Conservation (phyloP, 2,329 filamentous ascomycete species). For the Epichloe sp. region DNA sequence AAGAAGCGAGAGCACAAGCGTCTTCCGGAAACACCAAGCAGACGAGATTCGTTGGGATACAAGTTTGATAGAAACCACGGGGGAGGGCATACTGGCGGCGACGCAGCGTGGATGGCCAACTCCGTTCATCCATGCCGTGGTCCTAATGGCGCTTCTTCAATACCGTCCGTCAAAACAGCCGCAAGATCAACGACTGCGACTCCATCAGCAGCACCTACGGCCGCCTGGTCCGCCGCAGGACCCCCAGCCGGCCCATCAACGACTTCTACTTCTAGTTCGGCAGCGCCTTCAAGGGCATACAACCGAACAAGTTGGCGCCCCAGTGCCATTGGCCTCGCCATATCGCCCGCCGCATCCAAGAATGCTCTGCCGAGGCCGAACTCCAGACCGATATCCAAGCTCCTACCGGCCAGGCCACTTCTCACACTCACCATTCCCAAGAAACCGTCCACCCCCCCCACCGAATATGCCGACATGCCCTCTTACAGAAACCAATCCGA, state of each 20-base stretch:
- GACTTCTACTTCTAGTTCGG: background rate
- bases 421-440: slow-evolving; percentile 17
- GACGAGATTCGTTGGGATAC: slow-evolving; percentile 25
- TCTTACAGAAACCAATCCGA: background rate
- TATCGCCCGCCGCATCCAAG: slow-evolving; percentile 21
- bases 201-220: background rate
- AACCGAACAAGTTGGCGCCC: slow-evolving; percentile 19
- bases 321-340: slow-evolving; percentile 31
- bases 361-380: slow-evolving; percentile 12
- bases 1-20: slow-evolving; percentile 17
- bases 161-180: background rate
- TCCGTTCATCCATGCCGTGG: slow-evolving; percentile 12
- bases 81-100: slow-evolving; percentile 5
- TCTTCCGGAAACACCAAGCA: slow-evolving; percentile 2
- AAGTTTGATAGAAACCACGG: slow-evolving; percentile 15
- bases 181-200: background rate
- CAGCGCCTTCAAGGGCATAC: slow-evolving; percentile 12
- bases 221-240: background rate
- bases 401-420: slow-evolving; percentile 33
- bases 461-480: background rate
- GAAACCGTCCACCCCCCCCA: slow-evolving; percentile 1
- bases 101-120: slow-evolving; percentile 15
- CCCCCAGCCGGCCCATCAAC: slow-evolving; percentile 3
- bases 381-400: slow-evolving; percentile 25
- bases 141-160: slow-evolving; percentile 5